A percentile compares a stretch with the other conserved stretches of the same genome.
phyloP scores from a whole-genome alignment of 2,329 filamentous ascomycete species.

The Aspergillus viridinutans region DNA sequence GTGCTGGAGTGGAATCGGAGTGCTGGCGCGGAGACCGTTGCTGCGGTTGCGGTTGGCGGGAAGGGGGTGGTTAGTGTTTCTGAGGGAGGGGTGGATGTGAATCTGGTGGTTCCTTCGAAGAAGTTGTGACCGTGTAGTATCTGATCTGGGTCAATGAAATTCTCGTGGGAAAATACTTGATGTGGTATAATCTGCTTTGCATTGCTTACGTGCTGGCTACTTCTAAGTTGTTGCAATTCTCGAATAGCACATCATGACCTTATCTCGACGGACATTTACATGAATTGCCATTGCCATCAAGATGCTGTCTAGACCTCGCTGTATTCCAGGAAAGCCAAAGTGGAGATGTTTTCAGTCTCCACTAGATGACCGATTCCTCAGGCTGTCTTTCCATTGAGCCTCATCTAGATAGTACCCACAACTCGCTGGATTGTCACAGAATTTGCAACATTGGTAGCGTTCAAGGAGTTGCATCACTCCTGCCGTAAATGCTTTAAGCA shows the following conservation, averaged over 20 bases:
- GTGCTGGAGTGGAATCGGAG: constrained; percentile 31
- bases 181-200: neutral
- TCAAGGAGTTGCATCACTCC: neutral
- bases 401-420: neutral
- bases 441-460: neutral
- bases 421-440: neutral
- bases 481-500: neutral
- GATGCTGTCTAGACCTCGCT: neutral
- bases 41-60: constrained; percentile 9
- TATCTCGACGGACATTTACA: neutral
- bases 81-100: constrained; percentile 14
- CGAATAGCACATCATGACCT: constrained; percentile 3
- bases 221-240: neutral
- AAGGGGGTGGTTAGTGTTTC: constrained; percentile 12
- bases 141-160: neutral
- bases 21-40: constrained; percentile 10
- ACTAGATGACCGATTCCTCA: neutral
- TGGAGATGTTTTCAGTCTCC: too few relatives aligned
- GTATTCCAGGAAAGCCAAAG: neutral
- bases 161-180: neutral
- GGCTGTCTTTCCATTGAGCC: neutral
- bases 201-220: neutral
- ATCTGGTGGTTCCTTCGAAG: constrained; percentile 14
- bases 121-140: constrained; percentile 8
- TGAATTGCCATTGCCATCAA: neutral